Conservation (phyloP, 176 grass and related monocot genomes). For the Triticum aestivum region IWGSC_CS_RefSeq_v2.1 NC_057795.1:580572169-580572668, state of each 20-base stretch:
- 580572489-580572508: not conserved
- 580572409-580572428: not conserved
- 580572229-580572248: conserved; percentile 24
- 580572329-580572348: not conserved
- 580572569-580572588: not conserved
- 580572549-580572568: not conserved
- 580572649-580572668: conserved; percentile 13
- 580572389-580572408: not conserved
- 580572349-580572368: not conserved
- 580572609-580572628: not conserved
- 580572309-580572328: not conserved
- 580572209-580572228: conserved; percentile 38
- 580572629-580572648: not conserved
- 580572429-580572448: not conserved
- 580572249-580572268: conserved; percentile 21
- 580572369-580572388: not conserved
- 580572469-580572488: not conserved
- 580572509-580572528: not conserved
- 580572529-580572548: not conserved
- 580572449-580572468: not conserved
- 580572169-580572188: not conserved
- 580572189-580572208: conserved; percentile 3
- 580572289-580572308: conserved; percentile 44
- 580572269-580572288: conserved; percentile 2
- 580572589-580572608: not conserved